Conservation (phyloP, 345 rosid genomes). For the Firmiana major region DNA sequence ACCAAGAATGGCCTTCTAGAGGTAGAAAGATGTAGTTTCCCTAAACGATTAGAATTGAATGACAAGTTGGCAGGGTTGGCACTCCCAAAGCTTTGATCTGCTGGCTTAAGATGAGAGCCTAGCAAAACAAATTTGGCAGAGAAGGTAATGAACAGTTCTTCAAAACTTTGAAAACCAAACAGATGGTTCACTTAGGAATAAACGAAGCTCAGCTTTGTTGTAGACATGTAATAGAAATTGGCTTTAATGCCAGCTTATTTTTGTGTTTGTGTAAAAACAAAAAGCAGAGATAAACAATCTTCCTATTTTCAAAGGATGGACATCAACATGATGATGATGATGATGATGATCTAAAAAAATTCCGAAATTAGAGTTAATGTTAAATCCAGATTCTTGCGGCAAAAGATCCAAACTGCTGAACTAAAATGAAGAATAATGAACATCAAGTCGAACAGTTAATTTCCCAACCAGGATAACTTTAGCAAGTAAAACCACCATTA, state of each 20-base stretch:
- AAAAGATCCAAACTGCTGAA: neutral
- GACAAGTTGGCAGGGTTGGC: slow-evolving; percentile 40
- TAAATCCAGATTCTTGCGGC: neutral
- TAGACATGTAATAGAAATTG: neutral
- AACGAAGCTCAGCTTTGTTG: neutral
- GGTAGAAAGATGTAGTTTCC: slow-evolving; percentile 39
- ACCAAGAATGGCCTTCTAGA: slow-evolving; percentile 44
- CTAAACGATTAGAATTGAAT: slow-evolving; percentile 31
- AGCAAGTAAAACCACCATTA: neutral
- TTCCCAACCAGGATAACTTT: neutral
- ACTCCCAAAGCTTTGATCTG: slow-evolving; percentile 20
- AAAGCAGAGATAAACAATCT: slow-evolving; percentile 1
- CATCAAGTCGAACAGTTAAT: neutral
- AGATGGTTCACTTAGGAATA: neutral
- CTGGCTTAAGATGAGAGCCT: slow-evolving; percentile 45
- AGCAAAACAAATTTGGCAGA: slow-evolving; percentile 2
- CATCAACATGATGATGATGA: neutral
- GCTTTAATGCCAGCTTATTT: neutral
- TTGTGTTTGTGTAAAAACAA: neutral
- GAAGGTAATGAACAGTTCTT: neutral
- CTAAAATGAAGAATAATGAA: no score
- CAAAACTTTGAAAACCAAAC: neutral
- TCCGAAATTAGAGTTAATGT: neutral
- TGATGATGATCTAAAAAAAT: neutral
- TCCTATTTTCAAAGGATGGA: neutral